Evolutionary conservation across 371 early-diverging fungal species (phyloP).

Genomic region (Sporodiniella umbellata): DNA sequence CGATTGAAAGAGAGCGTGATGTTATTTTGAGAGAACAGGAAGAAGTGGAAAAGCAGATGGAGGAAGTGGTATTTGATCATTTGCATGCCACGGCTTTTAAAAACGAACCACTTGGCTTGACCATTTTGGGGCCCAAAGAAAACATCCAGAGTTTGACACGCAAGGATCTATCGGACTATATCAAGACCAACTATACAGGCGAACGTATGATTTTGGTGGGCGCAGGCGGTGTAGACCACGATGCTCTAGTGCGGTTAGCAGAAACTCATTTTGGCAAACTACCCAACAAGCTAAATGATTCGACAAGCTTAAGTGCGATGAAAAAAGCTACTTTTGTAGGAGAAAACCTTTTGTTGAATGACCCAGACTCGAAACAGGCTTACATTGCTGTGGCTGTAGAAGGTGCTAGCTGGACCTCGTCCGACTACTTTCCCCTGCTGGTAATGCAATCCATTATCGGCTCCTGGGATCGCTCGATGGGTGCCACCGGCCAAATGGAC

Average conservation of each 20-base stretch:
- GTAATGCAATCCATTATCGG: constrained; percentile 92
- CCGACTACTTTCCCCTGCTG: constrained; percentile 91
- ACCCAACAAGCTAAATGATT: constrained; percentile 39
- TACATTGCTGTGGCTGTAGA: constrained; percentile 95
- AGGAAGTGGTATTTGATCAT: constrained; percentile 87
- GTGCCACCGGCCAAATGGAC: constrained; percentile 78
- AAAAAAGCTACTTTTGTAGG: constrained; percentile 75
- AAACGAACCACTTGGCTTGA: constrained; percentile 79
- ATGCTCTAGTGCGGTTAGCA: constrained; percentile 84
- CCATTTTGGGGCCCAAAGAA: constrained; percentile 85
- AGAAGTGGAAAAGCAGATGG: constrained; percentile 85
- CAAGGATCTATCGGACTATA: constrained; percentile 79
- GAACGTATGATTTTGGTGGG: constrained; percentile 92
- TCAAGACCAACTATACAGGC: constrained; percentile 83
- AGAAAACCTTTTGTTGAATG: constrained; percentile 87
- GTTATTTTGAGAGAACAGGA: constrained; percentile 88
- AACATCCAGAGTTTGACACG: constrained; percentile 81
- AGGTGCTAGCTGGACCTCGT: constrained; percentile 86
- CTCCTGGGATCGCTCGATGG: constrained; percentile 89
- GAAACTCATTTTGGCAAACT: constrained; percentile 78
- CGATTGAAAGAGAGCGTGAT: constrained; percentile 82
- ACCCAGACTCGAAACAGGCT: constrained; percentile 88
- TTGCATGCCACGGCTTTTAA: constrained; percentile 95
- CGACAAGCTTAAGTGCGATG: constrained; percentile 30
- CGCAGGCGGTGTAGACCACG: constrained; percentile 91